Base-by-base conservation (phyloP, 495 filamentous ascomycete genomes). In the Penicillium goetzii region DNA sequence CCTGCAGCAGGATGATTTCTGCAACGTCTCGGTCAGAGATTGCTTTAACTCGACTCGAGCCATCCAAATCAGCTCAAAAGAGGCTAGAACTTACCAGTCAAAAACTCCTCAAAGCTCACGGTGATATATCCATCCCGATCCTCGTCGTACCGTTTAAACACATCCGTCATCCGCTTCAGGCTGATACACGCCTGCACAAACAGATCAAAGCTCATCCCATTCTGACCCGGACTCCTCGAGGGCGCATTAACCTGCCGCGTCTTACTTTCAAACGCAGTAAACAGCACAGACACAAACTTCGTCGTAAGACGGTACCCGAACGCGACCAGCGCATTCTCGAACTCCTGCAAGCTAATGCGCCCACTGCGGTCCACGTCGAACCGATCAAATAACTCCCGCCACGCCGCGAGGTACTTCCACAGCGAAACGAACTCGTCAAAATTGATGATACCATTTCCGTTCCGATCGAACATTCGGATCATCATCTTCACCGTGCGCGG, bases 61-160 rank as follows among this genome's bases (percentile, higher is more conserved):
- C 43, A 45, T 40, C 15, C 45, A 55, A 17, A 5, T 47, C 25
- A 0, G 12, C 25, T 51, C 0, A 25, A 28, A 15, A 12, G 11
- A 9, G 9, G 60, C 0, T 34, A 36, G 23, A 25, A 72, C 81
- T 69, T 68, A 85, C 83, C 89, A 19, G 87, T 90, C 73, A 92
- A 81, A 71, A 91, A 91, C 63, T 91, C 88, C 77, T 92, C 89
- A 71, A 93, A 93, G 70, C 89, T 91, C 56, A 93, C 73, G 8
- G 89, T 92, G 58, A 93, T 92, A 71, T 88, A 96, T 34, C 95
- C 95, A 78, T 98, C 95, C 33, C 95, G 86, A 77, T 99, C 95
- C 62, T 96, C 91, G 65, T 99, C 95, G 77, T 98, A 99, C 73
- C 90, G 92, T 87, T 99, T 99, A 75, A 99, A 99, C 21, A 97